These are phyloP conservation scores for Echeveria elegans DNA, from an alignment of 164 flowering plant species.

Conservation along the genomic window DNA sequence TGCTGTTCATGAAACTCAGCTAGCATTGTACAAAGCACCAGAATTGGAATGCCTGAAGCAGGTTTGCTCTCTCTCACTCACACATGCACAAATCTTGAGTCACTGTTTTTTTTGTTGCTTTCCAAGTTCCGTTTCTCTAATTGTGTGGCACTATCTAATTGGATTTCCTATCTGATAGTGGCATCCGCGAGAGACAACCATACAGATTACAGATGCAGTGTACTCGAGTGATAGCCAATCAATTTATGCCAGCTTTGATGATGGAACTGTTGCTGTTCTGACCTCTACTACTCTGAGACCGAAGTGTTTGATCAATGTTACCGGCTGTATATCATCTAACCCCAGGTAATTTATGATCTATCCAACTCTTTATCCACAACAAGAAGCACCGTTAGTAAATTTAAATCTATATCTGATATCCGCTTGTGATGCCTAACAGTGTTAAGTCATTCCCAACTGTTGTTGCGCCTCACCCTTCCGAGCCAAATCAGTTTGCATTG, in stretches of 20 bases:
- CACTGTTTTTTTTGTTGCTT: not conserved
- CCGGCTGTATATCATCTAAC: constrained; percentile 52
- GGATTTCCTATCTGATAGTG: constrained; percentile 30
- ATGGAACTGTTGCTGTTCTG: constrained; percentile 51
- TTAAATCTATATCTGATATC: not conserved
- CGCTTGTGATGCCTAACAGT: constrained; percentile 6
- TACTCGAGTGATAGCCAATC: constrained; percentile 75
- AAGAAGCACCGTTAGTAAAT: not conserved
- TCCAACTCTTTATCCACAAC: not conserved
- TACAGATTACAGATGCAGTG: constrained; percentile 58
- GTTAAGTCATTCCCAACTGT: constrained; percentile 16
- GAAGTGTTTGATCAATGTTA: constrained; percentile 48
- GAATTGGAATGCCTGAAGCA: constrained; percentile 55
- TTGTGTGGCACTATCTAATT: not conserved
- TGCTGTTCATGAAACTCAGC: constrained; percentile 63
- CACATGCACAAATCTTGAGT: no score
- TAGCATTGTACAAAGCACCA: constrained; percentile 62
- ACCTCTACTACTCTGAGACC: constrained; percentile 40
- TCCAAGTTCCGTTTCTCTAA: not conserved
- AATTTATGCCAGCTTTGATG: constrained; percentile 57
- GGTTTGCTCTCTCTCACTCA: constrained; percentile 26
- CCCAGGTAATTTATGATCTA: constrained; percentile 28
- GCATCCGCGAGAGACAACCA: constrained; percentile 39
- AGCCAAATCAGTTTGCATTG: constrained; percentile 20
- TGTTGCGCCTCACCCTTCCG: constrained; percentile 20